Evolutionary conservation across 306 rosid species (phyloP).

Genomic region (Mimosa pudica): DNA sequence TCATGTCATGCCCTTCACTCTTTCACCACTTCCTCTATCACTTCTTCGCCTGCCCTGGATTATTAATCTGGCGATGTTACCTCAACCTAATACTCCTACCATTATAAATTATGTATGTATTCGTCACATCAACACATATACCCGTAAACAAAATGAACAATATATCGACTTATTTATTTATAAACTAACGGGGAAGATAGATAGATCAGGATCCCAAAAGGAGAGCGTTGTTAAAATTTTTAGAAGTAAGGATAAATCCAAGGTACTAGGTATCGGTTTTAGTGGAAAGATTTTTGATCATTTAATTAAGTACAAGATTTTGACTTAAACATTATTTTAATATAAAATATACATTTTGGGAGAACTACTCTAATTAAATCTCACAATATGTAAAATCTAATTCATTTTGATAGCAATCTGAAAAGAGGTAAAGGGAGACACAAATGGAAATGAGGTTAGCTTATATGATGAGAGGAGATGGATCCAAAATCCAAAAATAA

Average conservation of each 20-base stretch:
- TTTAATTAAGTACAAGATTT: neutral
- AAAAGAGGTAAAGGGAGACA: neutral
- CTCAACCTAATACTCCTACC: conserved; percentile 29
- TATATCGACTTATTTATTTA: neutral
- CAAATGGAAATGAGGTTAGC: conserved; percentile 21
- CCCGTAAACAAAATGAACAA: neutral
- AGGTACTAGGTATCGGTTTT: no score
- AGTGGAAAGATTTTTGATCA: no score
- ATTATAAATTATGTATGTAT: neutral
- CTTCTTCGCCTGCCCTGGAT: neutral
- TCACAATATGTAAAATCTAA: no score
- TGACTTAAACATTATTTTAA: no score
- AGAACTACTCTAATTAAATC: no score
- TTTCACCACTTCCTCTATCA: neutral
- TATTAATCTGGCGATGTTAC: conserved; percentile 17
- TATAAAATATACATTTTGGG: no score
- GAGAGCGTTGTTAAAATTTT: neutral
- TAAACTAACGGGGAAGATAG: neutral
- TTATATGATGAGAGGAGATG: conserved; percentile 37
- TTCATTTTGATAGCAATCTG: no score
- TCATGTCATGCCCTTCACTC: conserved; percentile 43
- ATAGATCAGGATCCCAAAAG: neutral
- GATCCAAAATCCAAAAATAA: conserved; percentile 39
- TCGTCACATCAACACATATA: neutral
- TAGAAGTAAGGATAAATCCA: no score